Conservation (phyloP, 331 rosid genomes). For the Malus hybrid region DNA sequence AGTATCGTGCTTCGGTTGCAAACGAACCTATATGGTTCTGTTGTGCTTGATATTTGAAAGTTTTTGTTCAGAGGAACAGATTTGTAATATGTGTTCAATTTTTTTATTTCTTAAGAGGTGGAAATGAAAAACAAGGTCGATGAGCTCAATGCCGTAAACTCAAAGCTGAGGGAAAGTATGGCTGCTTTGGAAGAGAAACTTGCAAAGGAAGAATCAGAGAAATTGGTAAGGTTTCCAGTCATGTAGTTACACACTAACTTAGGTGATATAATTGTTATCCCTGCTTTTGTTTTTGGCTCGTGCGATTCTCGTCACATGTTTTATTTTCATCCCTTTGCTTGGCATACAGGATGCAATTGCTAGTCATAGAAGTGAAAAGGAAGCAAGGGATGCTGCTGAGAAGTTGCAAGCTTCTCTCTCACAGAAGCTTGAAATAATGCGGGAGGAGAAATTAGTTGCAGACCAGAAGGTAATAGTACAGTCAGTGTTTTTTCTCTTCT, state of each 20-base stretch:
- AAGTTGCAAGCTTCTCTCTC: slow-evolving; percentile 37
- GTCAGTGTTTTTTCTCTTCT: neutral
- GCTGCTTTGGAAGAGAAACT: slow-evolving; percentile 49
- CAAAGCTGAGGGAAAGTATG: slow-evolving; percentile 38
- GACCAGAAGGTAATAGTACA: slow-evolving; percentile 46
- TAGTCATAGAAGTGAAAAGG: slow-evolving; percentile 39
- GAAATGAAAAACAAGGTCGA: slow-evolving; percentile 49
- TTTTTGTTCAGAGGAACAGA: neutral
- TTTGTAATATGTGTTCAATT: slow-evolving; percentile 3
- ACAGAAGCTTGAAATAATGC: slow-evolving; percentile 36
- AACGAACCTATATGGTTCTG: neutral
- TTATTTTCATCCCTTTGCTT: neutral
- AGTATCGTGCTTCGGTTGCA: neutral
- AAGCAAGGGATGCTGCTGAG: slow-evolving; percentile 53
- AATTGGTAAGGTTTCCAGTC: slow-evolving; percentile 44
- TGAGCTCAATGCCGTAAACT: slow-evolving; percentile 33
- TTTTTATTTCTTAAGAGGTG: slow-evolving; percentile 39
- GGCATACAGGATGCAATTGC: slow-evolving; percentile 51
- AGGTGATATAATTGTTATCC: neutral
- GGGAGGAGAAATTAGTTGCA: slow-evolving; percentile 35
- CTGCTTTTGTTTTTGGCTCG: neutral
- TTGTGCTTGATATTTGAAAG: neutral
- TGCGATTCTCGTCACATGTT: neutral
- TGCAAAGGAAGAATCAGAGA: slow-evolving; percentile 53
- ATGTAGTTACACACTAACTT: slow-evolving; percentile 12